Percentiles rank a stretch among this genome's conserved stretches.
Conservation (phyloP, 495 filamentous ascomycete genomes). For the Jackrogersella multiformis region DNA sequence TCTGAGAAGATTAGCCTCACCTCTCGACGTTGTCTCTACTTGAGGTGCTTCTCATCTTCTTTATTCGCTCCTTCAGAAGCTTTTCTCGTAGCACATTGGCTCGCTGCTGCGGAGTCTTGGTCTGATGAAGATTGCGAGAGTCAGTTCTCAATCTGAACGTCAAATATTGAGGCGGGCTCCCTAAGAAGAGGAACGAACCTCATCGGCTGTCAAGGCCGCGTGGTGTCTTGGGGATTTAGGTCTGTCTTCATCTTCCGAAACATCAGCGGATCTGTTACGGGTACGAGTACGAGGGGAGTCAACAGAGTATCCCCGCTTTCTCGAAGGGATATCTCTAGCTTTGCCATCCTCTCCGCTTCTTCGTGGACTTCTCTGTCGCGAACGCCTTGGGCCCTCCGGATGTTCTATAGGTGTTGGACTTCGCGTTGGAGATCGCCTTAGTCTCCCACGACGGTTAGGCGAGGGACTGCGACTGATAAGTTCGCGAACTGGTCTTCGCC, state of each 20-base stretch:
- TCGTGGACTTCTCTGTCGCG: constrained; percentile 30
- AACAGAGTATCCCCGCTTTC: constrained; percentile 51
- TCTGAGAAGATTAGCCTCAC: constrained; percentile 57
- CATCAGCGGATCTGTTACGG: constrained; percentile 68
- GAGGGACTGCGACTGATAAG: constrained; percentile 54
- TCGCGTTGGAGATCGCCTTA: constrained; percentile 53
- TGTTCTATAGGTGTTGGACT: constrained; percentile 51
- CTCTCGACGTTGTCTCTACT: constrained; percentile 53
- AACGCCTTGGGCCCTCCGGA: constrained; percentile 47
- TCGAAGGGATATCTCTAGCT: constrained; percentile 51
- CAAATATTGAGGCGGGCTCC: constrained; percentile 32
- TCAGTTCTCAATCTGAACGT: constrained; percentile 40
- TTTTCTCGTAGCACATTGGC: constrained; percentile 70
- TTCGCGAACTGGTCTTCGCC: constrained; percentile 53
- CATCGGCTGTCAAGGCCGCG: constrained; percentile 45
- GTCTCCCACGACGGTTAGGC: constrained; percentile 49
- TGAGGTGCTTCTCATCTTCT: constrained; percentile 67
- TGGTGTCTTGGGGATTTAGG: constrained; percentile 47
- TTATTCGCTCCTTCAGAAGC: constrained; percentile 73
- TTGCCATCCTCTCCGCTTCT: constrained; percentile 33
- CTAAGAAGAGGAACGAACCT: constrained; percentile 55
- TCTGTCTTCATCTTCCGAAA: constrained; percentile 66
- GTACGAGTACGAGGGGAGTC: constrained; percentile 50
- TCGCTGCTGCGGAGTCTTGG: constrained; percentile 53
- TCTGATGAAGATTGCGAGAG: constrained; percentile 46